Evolutionary conservation across 2,329 filamentous ascomycete genomes (phyloP).

Genomic region (Colletotrichum camelliae): DNA sequence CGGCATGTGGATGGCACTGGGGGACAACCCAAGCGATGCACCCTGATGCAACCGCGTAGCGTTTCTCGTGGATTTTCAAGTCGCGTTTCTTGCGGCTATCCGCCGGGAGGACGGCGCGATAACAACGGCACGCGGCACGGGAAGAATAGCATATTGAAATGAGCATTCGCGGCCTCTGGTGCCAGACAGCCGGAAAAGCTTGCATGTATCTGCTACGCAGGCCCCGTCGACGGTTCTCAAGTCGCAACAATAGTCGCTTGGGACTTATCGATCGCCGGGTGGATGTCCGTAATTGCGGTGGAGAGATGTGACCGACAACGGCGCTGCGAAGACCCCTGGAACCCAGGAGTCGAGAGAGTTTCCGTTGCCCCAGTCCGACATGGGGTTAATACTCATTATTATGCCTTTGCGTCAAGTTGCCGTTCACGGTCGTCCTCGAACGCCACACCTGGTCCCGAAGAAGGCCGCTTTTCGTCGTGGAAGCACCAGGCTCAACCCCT

Average conservation of each 20-base stretch:
- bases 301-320: conserved; percentile 6
- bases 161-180: background rate
- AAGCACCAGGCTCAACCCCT: background rate
- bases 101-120: background rate
- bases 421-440: background rate
- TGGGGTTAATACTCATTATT: background rate
- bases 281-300: conserved; percentile 12
- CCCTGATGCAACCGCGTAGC: background rate
- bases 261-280: conserved; percentile 9
- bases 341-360: background rate
- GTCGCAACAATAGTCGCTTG: conserved; percentile 5
- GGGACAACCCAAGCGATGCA: background rate
- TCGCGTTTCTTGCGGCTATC: background rate
- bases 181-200: background rate
- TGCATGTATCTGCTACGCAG: conserved; percentile 4
- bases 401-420: conserved; percentile 1
- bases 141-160: background rate
- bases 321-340: conserved; percentile 4
- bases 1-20: background rate
- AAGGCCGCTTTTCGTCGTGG: background rate
- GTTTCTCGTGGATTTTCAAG: background rate
- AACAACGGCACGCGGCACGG: background rate
- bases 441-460: background rate
- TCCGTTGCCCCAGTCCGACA: background rate
- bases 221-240: background rate